Evolutionary conservation across 2,329 filamentous ascomycete species (phyloP).

Genomic region (Allantophomopsis lycopodina): DNA sequence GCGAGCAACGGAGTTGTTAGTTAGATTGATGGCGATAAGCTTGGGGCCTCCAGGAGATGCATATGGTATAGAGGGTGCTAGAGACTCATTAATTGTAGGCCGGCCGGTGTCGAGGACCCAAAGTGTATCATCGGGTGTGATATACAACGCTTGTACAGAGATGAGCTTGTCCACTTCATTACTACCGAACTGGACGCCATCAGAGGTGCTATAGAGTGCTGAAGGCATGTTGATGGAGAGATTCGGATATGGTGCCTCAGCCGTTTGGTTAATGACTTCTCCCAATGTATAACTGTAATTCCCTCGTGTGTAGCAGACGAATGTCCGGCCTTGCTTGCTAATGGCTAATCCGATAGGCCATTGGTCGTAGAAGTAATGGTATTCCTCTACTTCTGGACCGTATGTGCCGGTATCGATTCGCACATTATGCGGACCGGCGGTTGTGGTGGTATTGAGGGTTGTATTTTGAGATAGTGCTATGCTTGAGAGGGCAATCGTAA

Average conservation of each 20-base stretch:
- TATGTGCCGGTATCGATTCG: constrained; percentile 31
- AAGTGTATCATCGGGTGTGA: constrained; percentile 28
- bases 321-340: constrained; percentile 25
- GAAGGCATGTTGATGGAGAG: constrained; percentile 21
- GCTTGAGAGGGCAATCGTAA: too few species aligned
- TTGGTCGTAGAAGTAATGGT: constrained; percentile 31
- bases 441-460: constrained; percentile 2
- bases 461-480: too few species aligned
- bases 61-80: constrained; percentile 25
- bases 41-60: constrained; percentile 29
- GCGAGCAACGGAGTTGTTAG: constrained; percentile 18
- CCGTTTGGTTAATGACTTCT: constrained; percentile 29
- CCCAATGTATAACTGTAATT: constrained; percentile 30
- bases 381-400: constrained; percentile 30
- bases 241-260: constrained; percentile 30
- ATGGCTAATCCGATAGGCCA: constrained; percentile 30
- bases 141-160: constrained; percentile 28
- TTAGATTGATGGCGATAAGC: constrained; percentile 25
- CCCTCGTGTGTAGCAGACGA: constrained; percentile 30
- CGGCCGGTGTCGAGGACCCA: constrained; percentile 30
- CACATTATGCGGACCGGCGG: constrained; percentile 11
- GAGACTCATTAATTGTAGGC: constrained; percentile 24
- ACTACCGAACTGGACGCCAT: constrained; percentile 28
- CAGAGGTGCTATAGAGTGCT: constrained; percentile 12
- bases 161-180: constrained; percentile 25